Evolutionary conservation across 73 alveolate genomes (phyloP).

Genomic region (Blepharisma stoltei): DNA sequence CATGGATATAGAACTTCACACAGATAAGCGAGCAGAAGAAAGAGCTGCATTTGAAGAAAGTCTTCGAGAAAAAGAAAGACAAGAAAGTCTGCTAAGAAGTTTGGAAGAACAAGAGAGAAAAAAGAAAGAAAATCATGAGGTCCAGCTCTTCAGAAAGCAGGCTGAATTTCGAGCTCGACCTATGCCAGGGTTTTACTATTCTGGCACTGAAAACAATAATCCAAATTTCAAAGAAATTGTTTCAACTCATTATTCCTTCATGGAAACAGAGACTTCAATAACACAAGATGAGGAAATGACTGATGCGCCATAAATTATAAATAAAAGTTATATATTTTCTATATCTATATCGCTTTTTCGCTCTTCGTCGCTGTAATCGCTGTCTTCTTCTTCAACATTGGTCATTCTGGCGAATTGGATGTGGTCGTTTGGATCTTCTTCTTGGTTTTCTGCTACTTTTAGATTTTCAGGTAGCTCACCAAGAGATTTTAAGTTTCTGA

Average conservation of each 20-base stretch:
- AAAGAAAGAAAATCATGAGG: neutral
- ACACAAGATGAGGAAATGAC: no score
- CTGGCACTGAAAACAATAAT: no score
- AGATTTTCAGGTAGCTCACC: slow-evolving; percentile 90
- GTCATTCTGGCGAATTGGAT: neutral
- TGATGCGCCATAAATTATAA: no score
- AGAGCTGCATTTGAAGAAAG: slow-evolving; percentile 5
- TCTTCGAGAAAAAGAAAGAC: slow-evolving; percentile 9
- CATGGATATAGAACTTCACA: slow-evolving; percentile 25
- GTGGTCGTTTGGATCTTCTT: slow-evolving; percentile 19
- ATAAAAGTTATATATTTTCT: no score
- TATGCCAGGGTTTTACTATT: neutral
- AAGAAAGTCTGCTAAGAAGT: neutral
- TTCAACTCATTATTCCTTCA: no score
- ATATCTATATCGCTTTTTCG: neutral
- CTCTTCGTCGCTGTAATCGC: neutral
- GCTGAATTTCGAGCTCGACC: slow-evolving; percentile 15
- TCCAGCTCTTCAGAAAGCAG: neutral
- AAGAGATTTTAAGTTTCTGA: slow-evolving; percentile 77
- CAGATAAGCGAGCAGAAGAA: slow-evolving; percentile 3
- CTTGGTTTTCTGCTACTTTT: slow-evolving; percentile 47
- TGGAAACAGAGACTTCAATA: no score
- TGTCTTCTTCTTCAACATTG: neutral
- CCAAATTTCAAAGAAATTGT: no score
- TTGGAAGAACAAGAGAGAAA: neutral